These are phyloP conservation scores for Kodamaea fukazawae DNA, from an alignment of 805 yeast genomes.

Conservation along the genomic window DNA sequence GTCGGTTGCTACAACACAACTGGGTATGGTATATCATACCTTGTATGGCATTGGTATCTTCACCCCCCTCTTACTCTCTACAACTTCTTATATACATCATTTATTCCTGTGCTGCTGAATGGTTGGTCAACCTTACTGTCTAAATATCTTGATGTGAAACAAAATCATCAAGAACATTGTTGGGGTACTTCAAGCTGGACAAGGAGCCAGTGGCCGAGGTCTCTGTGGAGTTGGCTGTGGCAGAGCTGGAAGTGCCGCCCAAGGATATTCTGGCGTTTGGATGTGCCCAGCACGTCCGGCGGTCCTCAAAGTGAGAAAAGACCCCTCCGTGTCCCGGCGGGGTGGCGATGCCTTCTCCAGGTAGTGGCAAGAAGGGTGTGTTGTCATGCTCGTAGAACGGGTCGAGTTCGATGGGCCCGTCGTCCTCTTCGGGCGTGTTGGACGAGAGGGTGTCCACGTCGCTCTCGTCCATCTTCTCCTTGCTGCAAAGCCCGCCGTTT, in stretches of 20 bases:
- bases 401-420: constrained; percentile 10
- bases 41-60: no score
- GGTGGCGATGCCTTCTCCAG: constrained; percentile 30
- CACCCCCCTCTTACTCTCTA: no score
- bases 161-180: no score
- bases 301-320: constrained; percentile 24
- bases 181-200: constrained; percentile 1
- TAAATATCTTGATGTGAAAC: no score
- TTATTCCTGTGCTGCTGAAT: no score
- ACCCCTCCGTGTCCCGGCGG: constrained; percentile 21
- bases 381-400: constrained; percentile 19
- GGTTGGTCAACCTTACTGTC: no score
- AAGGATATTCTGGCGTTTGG: constrained; percentile 39
- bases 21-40: no score
- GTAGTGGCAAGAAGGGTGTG: constrained; percentile 26
- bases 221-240: neutral
- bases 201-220: constrained; percentile 4
- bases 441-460: constrained; percentile 21
- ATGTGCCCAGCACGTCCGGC: constrained; percentile 40
- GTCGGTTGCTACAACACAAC: no score
- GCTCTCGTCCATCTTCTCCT: constrained; percentile 12
- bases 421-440: constrained; percentile 17
- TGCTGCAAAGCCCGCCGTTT: constrained; percentile 10
- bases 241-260: constrained; percentile 9
- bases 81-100: no score